A percentile compares a stretch with the other conserved stretches of the same genome.
Evolutionary conservation across 768 basidiomycete species (phyloP).

Genomic region (Crassisporium funariophilum): DNA sequence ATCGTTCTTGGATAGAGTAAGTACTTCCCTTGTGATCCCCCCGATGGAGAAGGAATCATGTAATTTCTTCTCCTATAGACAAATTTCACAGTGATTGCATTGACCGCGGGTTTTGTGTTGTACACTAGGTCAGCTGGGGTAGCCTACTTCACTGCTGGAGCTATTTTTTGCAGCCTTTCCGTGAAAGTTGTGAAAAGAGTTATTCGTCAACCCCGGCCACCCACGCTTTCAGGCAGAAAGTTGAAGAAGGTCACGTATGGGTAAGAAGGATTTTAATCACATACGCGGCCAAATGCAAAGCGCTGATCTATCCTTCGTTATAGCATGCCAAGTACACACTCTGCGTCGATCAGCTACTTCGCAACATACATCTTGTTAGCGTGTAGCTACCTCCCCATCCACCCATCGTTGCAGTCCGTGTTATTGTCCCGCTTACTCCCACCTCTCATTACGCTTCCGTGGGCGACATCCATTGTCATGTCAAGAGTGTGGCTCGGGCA

Average conservation of each 20-base stretch:
- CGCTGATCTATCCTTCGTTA: neutral
- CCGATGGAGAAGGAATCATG: neutral
- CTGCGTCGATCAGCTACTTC: conserved; percentile 67
- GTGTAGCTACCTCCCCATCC: conserved; percentile 57
- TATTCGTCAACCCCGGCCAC: conserved; percentile 66
- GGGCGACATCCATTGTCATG: conserved; percentile 53
- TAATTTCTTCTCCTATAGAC: conserved; percentile 49
- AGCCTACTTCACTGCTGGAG: conserved; percentile 60
- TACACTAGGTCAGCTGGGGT: conserved; percentile 67
- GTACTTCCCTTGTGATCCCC: conserved; percentile 5
- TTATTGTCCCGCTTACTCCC: conserved; percentile 42
- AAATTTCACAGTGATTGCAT: conserved; percentile 52
- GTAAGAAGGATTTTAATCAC: conserved; percentile 39
- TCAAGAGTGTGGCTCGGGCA: conserved; percentile 79
- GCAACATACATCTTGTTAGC: conserved; percentile 63
- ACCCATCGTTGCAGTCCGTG: conserved; percentile 49
- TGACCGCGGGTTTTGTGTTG: conserved; percentile 52
- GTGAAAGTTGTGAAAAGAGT: conserved; percentile 64
- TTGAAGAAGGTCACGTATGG: conserved; percentile 68
- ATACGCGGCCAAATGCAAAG: neutral
- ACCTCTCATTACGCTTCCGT: conserved; percentile 53
- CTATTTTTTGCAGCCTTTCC: conserved; percentile 52
- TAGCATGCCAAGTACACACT: conserved; percentile 87
- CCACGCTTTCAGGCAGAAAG: conserved; percentile 35
- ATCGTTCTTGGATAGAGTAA: conserved; percentile 42